These are phyloP conservation scores for Plantago ovata DNA, from an alignment of 257 asterid genomes.

Conservation along the genomic window DNA sequence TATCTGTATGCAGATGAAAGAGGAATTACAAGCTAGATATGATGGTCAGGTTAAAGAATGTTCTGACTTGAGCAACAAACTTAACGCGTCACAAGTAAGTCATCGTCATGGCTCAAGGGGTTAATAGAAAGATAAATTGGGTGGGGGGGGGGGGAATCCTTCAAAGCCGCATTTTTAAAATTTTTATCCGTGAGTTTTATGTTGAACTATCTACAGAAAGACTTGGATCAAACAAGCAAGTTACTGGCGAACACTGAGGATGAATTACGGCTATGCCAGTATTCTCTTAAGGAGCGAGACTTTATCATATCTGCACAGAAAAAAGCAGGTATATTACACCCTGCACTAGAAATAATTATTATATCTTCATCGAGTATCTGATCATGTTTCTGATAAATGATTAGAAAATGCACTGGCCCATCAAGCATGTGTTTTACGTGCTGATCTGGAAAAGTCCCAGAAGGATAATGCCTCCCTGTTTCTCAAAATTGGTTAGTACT, in stretches of 20 bases:
- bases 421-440: constrained; percentile 72
- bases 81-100: constrained; percentile 60
- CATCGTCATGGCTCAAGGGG: constrained; percentile 10
- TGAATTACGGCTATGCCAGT: constrained; percentile 46
- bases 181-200: constrained; percentile 23
- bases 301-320: constrained; percentile 73
- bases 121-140: too few species aligned
- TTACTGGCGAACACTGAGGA: constrained; percentile 58
- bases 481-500: constrained; percentile 54
- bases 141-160: too few species aligned
- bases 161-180: neutral
- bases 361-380: constrained; percentile 13
- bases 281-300: constrained; percentile 67
- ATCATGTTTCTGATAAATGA: constrained; percentile 10
- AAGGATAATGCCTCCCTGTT: constrained; percentile 59
- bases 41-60: constrained; percentile 55
- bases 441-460: constrained; percentile 76
- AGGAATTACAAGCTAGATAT: constrained; percentile 55
- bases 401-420: constrained; percentile 79
- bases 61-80: constrained; percentile 51
- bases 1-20: constrained; percentile 42
- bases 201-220: constrained; percentile 41
- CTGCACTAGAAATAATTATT: constrained; percentile 9
- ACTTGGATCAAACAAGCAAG: constrained; percentile 51
- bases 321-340: constrained; percentile 50